Evolutionary conservation across 2,329 filamentous ascomycete species (phyloP).

Genomic region (Aspergillus viridinutans): DNA sequence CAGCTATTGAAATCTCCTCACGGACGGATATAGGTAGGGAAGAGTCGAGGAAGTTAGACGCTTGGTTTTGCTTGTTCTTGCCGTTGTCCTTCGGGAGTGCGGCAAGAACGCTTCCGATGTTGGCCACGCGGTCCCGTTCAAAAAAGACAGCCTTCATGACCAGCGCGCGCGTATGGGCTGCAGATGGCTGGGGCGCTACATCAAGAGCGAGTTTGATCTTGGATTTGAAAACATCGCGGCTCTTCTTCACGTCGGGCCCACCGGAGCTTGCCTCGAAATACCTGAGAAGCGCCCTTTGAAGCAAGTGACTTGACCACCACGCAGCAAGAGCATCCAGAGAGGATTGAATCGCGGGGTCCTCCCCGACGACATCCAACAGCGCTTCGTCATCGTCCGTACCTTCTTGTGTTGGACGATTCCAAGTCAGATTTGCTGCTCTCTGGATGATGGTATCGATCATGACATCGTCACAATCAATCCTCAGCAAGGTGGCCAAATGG

Average conservation of each 20-base stretch:
- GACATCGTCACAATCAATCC: slow-evolving; percentile 77
- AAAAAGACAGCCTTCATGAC: slow-evolving; percentile 57
- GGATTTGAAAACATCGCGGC: slow-evolving; percentile 42
- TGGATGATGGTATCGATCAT: slow-evolving; percentile 74
- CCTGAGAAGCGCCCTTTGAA: slow-evolving; percentile 65
- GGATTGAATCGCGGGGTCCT: slow-evolving; percentile 78
- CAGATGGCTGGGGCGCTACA: slow-evolving; percentile 73
- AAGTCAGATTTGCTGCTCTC: slow-evolving; percentile 83
- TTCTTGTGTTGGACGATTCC: slow-evolving; percentile 72
- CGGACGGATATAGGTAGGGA: slow-evolving; percentile 48
- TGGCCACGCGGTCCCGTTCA: slow-evolving; percentile 48
- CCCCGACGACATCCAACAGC: slow-evolving; percentile 76
- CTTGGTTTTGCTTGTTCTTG: slow-evolving; percentile 27
- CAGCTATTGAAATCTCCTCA: slow-evolving; percentile 53
- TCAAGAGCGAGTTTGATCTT: slow-evolving; percentile 66
- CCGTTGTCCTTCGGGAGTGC: slow-evolving; percentile 44
- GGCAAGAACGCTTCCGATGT: slow-evolving; percentile 52
- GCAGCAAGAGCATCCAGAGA: slow-evolving; percentile 86
- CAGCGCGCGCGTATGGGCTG: slow-evolving; percentile 57
- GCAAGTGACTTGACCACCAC: slow-evolving; percentile 75
- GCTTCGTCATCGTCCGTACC: slow-evolving; percentile 61
- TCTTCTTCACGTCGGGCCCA: slow-evolving; percentile 38
- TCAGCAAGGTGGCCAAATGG: slow-evolving; percentile 70
- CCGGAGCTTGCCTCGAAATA: slow-evolving; percentile 56
- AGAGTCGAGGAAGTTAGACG: slow-evolving; percentile 48